A percentile compares a stretch with the other conserved stretches of the same genome.
phyloP scores from a whole-genome alignment of 2,329 filamentous ascomycete genomes.

The Tolypocladium inflatum region DNA sequence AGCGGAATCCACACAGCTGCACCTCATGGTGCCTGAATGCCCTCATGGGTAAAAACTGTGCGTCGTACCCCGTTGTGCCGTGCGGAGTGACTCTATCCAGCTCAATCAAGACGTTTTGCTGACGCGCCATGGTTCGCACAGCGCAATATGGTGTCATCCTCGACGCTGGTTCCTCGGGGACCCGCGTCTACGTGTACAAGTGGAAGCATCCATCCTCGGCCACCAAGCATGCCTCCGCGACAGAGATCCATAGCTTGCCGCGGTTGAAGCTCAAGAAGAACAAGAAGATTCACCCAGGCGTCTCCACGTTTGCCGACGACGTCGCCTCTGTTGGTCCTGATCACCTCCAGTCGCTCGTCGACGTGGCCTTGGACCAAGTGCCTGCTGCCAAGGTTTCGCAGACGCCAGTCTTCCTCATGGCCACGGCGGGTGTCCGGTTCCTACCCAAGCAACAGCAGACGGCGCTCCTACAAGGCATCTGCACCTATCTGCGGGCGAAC shows the following conservation, averaged over 20 bases:
- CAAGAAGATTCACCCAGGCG: conserved; percentile 87
- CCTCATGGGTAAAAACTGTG: conserved; percentile 20
- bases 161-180: conserved; percentile 96
- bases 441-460: conserved; percentile 65
- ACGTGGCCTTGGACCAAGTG: conserved; percentile 72
- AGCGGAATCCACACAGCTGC: not conserved
- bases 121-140: conserved; percentile 13
- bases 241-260: conserved; percentile 56
- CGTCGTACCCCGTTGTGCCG: not conserved
- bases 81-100: not conserved
- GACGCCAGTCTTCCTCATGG: conserved; percentile 90
- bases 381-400: conserved; percentile 67
- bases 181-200: conserved; percentile 85
- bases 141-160: conserved; percentile 85
- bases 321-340: conserved; percentile 70
- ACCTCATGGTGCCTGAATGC: conserved; percentile 1
- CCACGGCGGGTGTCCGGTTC: conserved; percentile 89
- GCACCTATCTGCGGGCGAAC: conserved; percentile 66
- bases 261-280: conserved; percentile 77
- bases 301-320: conserved; percentile 79
- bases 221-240: conserved; percentile 34
- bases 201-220: conserved; percentile 74
- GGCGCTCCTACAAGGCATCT: conserved; percentile 67
- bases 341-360: conserved; percentile 69
- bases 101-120: not conserved